A percentile compares a stretch with the other conserved stretches of the same genome.
Conservation (phyloP, 129 eudicot genomes). For the Flaveria trinervia region DNA sequence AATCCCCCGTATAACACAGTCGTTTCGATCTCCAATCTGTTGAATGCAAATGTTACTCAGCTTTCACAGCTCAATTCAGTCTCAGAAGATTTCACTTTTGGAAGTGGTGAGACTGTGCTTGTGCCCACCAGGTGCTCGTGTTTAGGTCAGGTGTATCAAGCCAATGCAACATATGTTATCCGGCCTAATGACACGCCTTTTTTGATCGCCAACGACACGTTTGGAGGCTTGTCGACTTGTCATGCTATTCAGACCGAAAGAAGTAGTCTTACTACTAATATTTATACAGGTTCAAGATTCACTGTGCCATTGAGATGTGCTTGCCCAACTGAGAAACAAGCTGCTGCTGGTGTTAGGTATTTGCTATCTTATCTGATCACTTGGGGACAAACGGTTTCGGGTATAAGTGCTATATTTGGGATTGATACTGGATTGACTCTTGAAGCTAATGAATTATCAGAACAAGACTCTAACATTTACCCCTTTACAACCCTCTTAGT, state of each 20-base stretch:
- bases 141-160: conserved; percentile 73
- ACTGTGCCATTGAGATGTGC: conserved; percentile 82
- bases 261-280: conserved; percentile 23
- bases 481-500: conserved; percentile 78
- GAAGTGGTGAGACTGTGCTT: conserved; percentile 52
- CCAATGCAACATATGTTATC: conserved; percentile 50
- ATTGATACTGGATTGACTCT: conserved; percentile 47
- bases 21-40: conserved; percentile 62
- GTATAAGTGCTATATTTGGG: conserved; percentile 52
- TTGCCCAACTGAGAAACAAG: conserved; percentile 73
- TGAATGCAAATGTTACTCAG: conserved; percentile 48
- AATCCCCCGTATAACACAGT: conserved; percentile 59
- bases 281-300: conserved; percentile 43
- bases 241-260: conserved; percentile 57
- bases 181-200: conserved; percentile 30
- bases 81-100: conserved; percentile 31
- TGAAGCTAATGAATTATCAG: conserved; percentile 59
- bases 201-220: conserved; percentile 57
- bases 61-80: conserved; percentile 68
- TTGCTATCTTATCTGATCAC: conserved; percentile 56
- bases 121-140: conserved; percentile 88
- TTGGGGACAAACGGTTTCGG: conserved; percentile 40
- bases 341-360: conserved; percentile 50
- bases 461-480: conserved; percentile 37
- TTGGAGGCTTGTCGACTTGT: conserved; percentile 76